Conservation (phyloP, 495 filamentous ascomycete species). For the Thozetella sp. region DNA sequence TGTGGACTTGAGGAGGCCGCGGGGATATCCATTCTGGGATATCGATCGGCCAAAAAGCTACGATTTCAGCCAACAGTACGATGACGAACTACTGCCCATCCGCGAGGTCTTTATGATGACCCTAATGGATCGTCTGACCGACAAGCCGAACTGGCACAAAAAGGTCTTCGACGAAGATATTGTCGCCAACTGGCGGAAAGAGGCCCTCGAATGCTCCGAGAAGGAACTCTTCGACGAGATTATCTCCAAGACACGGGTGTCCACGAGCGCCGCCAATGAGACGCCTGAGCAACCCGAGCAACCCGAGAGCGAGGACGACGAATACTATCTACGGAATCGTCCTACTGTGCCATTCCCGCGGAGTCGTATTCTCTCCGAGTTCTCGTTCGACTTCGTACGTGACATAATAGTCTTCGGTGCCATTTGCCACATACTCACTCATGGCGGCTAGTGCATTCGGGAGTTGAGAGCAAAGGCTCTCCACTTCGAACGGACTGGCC, state of each 20-base stretch:
- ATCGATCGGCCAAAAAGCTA: too few relatives aligned
- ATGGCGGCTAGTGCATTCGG: slow-evolving; percentile 32
- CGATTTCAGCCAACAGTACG: too few relatives aligned
- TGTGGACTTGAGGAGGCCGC: too few relatives aligned
- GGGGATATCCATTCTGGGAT: too few relatives aligned
- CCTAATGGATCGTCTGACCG: slow-evolving; percentile 35
- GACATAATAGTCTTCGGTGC: too few relatives aligned
- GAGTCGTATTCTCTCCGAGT: slow-evolving; percentile 18
- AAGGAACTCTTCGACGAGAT: slow-evolving; percentile 26
- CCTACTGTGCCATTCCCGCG: too few relatives aligned
- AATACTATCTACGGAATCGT: too few relatives aligned
- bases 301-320: neutral
- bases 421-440: slow-evolving; percentile 24
- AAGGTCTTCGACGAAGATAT: slow-evolving; percentile 56
- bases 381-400: slow-evolving; percentile 52
- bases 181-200: slow-evolving; percentile 33
- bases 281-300: slow-evolving; percentile 7
- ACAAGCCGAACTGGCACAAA: slow-evolving; percentile 53
- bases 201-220: slow-evolving; percentile 26
- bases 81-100: slow-evolving; percentile 21
- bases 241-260: too few relatives aligned
- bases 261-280: too few relatives aligned
- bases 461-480: slow-evolving; percentile 51
- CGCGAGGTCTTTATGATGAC: slow-evolving; percentile 40
- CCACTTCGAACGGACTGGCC: slow-evolving; percentile 29